A percentile compares a stretch with the other conserved stretches of the same genome.
These are phyloP conservation scores for Lagerstroemia speciosa DNA, from an alignment of 345 rosid species.

Conservation along the genomic window DNA sequence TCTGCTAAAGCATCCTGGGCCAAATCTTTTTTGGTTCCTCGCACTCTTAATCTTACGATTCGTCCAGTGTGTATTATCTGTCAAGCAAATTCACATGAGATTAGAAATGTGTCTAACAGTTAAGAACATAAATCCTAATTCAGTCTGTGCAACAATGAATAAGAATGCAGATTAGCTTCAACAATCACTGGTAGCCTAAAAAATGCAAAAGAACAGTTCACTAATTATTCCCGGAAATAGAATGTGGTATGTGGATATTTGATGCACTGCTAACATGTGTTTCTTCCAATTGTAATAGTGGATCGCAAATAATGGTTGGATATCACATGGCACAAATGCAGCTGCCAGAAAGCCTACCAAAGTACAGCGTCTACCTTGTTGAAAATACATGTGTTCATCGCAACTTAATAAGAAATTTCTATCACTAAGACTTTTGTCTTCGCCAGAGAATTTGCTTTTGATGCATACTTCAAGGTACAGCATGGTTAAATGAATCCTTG, in stretches of 20 bases:
- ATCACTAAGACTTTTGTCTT: neutral
- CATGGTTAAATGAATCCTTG: neutral
- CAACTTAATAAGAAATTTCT: neutral
- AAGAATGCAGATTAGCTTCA: neutral
- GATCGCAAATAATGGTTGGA: neutral
- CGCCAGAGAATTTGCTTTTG: neutral
- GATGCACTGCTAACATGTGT: neutral
- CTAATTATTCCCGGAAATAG: neutral
- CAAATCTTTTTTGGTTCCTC: conserved; percentile 64
- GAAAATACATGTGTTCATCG: neutral
- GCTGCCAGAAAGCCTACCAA: neutral
- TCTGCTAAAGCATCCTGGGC: conserved; percentile 49
- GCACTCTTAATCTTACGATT: conserved; percentile 58
- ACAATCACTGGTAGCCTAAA: neutral
- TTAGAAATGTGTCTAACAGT: neutral
- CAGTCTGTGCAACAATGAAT: neutral
- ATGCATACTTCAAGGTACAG: neutral
- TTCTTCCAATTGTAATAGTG: neutral
- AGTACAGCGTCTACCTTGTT: neutral
- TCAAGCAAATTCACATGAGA: neutral
- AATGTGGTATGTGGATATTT: neutral
- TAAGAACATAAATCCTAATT: neutral
- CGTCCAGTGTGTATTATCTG: conserved; percentile 62
- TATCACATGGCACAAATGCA: neutral
- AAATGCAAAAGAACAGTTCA: neutral